Conservation (phyloP, 2,329 filamentous ascomycete species). For the Venturia nashicola region DNA sequence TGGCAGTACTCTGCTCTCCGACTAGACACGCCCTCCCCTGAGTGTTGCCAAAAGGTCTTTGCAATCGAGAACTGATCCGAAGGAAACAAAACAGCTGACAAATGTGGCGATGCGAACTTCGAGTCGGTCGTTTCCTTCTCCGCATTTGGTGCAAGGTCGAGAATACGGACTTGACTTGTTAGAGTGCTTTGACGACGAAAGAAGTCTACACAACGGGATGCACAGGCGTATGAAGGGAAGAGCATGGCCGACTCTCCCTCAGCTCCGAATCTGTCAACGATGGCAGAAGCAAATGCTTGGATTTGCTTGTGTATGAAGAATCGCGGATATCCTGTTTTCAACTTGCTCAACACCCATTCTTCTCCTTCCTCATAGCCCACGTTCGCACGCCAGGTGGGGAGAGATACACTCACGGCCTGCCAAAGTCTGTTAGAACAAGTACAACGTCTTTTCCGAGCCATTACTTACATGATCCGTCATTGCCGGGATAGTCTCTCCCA, state of each 20-base stretch:
- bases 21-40: constrained; percentile 84
- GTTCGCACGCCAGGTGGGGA: constrained; percentile 87
- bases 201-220: constrained; percentile 64
- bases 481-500: constrained; percentile 11
- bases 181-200: constrained; percentile 48
- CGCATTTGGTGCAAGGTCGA: constrained; percentile 39
- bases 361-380: constrained; percentile 90
- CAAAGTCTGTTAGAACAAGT: neutral
- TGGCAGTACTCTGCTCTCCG: constrained; percentile 84
- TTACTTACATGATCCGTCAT: constrained; percentile 12
- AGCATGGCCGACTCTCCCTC: constrained; percentile 61
- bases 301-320: constrained; percentile 90
- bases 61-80: constrained; percentile 55
- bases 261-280: constrained; percentile 52
- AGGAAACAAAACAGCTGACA: constrained; percentile 54
- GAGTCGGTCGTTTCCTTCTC: constrained; percentile 20
- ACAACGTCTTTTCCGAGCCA: neutral
- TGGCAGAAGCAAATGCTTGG: constrained; percentile 55
- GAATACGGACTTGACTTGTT: constrained; percentile 37
- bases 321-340: constrained; percentile 88
- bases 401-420: constrained; percentile 91
- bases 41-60: constrained; percentile 99
- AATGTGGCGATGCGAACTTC: constrained; percentile 30
- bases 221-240: constrained; percentile 61
- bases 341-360: constrained; percentile 68